phyloP scores from a whole-genome alignment of 2,329 filamentous ascomycete species.

The Microascus cirrosus region DNA sequence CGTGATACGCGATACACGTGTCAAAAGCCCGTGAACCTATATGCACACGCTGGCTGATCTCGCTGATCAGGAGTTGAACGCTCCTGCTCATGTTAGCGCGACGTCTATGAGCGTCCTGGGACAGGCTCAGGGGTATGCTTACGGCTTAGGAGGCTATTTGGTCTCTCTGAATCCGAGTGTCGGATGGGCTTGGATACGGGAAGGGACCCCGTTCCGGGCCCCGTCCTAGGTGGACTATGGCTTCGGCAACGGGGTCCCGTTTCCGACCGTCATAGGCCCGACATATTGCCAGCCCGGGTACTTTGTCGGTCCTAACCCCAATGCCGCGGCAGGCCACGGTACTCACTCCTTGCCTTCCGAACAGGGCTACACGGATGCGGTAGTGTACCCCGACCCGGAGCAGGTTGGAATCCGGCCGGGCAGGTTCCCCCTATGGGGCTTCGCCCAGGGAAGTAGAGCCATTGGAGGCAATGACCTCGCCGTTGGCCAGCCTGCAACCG shows the following conservation, averaged over 20 bases:
- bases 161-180: no score
- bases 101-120: no score
- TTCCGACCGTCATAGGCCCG: neutral
- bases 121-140: no score
- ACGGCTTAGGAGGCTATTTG: no score
- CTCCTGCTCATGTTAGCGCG: no score
- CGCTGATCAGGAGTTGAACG: neutral
- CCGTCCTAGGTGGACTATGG: no score
- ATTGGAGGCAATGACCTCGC: no score
- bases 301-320: neutral
- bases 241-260: no score
- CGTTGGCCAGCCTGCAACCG: no score
- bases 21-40: neutral
- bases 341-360: neutral
- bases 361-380: neutral
- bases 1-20: neutral
- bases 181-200: no score
- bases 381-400: neutral
- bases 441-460: no score
- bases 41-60: neutral
- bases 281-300: neutral
- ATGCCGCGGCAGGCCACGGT: neutral
- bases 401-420: neutral
- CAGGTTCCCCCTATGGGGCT: neutral
- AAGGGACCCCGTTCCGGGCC: no score